Percentiles rank a stretch among this genome's conserved stretches.
Conservation (phyloP, 179 eudicot species). For the Silene coronaria region DNA sequence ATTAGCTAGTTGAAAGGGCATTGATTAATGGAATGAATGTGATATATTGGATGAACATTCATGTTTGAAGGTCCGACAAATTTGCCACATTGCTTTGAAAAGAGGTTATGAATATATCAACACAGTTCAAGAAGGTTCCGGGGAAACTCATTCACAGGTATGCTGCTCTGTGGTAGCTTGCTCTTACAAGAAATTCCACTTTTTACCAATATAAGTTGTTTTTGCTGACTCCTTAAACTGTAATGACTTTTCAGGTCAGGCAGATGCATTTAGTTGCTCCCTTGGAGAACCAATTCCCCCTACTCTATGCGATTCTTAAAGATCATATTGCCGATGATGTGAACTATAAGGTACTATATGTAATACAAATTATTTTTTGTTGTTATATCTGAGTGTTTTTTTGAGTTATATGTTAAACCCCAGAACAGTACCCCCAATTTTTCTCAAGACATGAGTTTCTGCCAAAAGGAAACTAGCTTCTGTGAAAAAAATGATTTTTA, state of each 20-base stretch:
- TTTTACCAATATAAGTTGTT: not conserved
- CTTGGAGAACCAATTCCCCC: conserved; percentile 73
- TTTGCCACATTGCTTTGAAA: conserved; percentile 82
- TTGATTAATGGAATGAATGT: conserved; percentile 7
- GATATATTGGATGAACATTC: conserved; percentile 17
- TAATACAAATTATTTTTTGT: not conserved
- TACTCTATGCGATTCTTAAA: conserved; percentile 58
- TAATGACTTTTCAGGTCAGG: conserved; percentile 52
- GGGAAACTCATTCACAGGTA: conserved; percentile 91
- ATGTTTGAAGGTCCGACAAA: conserved; percentile 73
- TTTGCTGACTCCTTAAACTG: conserved; percentile 5
- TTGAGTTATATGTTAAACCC: not conserved
- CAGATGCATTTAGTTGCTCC: conserved; percentile 82
- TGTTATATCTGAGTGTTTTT: not conserved
- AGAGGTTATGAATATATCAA: conserved; percentile 83
- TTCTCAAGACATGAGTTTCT: no score
- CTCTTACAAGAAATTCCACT: not conserved
- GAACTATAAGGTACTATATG: conserved; percentile 64
- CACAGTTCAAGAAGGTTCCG: conserved; percentile 75
- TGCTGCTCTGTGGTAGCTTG: conserved; percentile 18
- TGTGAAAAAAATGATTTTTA: no score
- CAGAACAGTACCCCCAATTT: not conserved
- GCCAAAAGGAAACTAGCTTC: not conserved
- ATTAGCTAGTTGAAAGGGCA: not conserved
- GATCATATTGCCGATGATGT: conserved; percentile 85